Evolutionary conservation across 768 basidiomycete genomes (phyloP).

Genomic region (Naganishia kalamii): DNA sequence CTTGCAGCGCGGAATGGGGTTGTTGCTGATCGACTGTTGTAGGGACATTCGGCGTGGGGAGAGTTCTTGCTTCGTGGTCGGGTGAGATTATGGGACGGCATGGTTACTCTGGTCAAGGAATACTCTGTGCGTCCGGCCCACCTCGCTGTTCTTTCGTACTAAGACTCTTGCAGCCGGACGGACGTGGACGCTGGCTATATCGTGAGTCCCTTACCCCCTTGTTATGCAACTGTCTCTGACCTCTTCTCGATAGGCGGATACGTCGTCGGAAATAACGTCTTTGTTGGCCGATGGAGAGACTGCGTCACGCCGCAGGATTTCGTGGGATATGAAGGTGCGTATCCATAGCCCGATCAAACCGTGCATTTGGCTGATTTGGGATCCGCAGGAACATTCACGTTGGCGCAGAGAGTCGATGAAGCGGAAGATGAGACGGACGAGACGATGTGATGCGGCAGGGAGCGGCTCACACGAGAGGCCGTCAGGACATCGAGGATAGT

Average conservation of each 20-base stretch:
- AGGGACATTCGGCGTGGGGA: conserved; percentile 46
- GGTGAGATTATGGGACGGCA: conserved; percentile 46
- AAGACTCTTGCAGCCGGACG: conserved; percentile 14
- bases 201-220: neutral
- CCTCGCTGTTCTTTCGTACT: neutral
- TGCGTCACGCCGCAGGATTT: conserved; percentile 60
- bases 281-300: conserved; percentile 83
- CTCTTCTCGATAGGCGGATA: conserved; percentile 54
- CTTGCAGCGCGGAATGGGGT: neutral
- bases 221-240: neutral
- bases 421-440: neutral
- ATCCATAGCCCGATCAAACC: neutral
- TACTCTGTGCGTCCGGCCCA: conserved; percentile 39
- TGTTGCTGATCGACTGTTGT: neutral
- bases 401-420: conserved; percentile 17
- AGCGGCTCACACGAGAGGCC: no score
- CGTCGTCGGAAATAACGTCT: conserved; percentile 61
- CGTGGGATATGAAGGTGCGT: conserved; percentile 68
- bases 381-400: conserved; percentile 7
- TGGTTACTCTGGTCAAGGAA: conserved; percentile 46
- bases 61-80: conserved; percentile 43
- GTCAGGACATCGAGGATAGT: no score
- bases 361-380: neutral
- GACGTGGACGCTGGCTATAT: conserved; percentile 21
- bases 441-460: no score